Percentiles rank a stretch among this genome's conserved stretches.
phyloP scores from a whole-genome alignment of 2,329 filamentous ascomycete species.

The Monilinia fructicola region DNA sequence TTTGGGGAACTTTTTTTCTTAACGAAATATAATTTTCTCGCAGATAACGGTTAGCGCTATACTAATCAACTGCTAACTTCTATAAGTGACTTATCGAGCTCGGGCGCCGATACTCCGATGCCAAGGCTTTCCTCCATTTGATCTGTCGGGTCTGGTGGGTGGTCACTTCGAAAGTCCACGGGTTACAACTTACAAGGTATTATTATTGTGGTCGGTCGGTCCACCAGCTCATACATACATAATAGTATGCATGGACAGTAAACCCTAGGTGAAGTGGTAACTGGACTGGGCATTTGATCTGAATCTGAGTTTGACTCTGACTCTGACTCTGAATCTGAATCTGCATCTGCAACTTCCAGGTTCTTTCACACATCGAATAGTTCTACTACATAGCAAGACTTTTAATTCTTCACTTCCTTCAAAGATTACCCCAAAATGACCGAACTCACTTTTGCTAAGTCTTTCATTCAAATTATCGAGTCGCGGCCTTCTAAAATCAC shows the following conservation, averaged over 20 bases:
- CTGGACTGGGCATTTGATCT: background rate
- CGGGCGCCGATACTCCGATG: conserved; percentile 26
- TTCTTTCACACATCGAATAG: background rate
- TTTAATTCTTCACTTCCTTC: background rate
- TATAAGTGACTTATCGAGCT: conserved; percentile 23
- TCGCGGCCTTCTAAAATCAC: conserved; percentile 76
- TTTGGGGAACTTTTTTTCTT: conserved; percentile 29
- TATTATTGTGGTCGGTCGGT: too few relatives aligned
- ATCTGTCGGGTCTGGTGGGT: background rate
- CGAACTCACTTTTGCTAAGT: conserved; percentile 82
- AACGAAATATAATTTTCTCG: conserved; percentile 27
- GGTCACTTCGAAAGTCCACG: too few relatives aligned
- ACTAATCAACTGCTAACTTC: too few relatives aligned
- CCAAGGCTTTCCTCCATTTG: conserved; percentile 22
- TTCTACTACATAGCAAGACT: background rate
- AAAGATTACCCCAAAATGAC: conserved; percentile 55
- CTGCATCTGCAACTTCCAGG: too few relatives aligned
- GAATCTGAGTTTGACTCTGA: conserved; percentile 7
- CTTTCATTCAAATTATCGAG: conserved; percentile 79
- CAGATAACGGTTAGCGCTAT: conserved; percentile 33
- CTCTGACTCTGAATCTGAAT: conserved; percentile 1
- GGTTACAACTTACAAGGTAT: too few relatives aligned
- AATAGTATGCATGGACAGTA: too few relatives aligned
- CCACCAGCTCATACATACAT: background rate
- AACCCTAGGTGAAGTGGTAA: background rate